These are phyloP conservation scores for Curvularia sp. DNA, from an alignment of 2,329 filamentous ascomycete genomes.

Conservation along the genomic window DNA sequence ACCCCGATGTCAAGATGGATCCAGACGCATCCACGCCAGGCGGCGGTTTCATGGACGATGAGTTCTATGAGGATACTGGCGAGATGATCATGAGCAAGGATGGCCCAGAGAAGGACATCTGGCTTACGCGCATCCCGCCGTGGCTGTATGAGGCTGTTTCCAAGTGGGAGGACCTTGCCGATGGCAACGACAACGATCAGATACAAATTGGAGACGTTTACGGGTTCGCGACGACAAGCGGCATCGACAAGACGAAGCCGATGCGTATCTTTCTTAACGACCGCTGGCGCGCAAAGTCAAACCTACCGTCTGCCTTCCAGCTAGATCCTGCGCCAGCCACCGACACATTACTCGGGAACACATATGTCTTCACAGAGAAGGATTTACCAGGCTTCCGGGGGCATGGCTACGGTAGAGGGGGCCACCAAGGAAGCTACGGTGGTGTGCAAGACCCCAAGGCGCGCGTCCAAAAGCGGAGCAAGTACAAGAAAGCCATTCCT, in stretches of 20 bases:
- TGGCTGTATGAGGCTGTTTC: slow-evolving; percentile 51
- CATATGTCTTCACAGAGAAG: slow-evolving; percentile 92
- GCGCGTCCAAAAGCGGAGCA: slow-evolving; percentile 45
- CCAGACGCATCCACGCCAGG: slow-evolving; percentile 34
- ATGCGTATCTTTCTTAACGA: slow-evolving; percentile 73
- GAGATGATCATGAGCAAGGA: slow-evolving; percentile 49
- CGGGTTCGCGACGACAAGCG: slow-evolving; percentile 37
- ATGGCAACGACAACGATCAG: slow-evolving; percentile 49
- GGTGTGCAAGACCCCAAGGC: slow-evolving; percentile 43
- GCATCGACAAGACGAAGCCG: slow-evolving; percentile 50
- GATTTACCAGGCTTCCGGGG: slow-evolving; percentile 78
- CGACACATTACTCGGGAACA: slow-evolving; percentile 74
- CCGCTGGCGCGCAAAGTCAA: slow-evolving; percentile 70
- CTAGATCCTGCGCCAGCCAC: slow-evolving; percentile 67
- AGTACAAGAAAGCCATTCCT: slow-evolving; percentile 48
- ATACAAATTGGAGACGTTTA: slow-evolving; percentile 49
- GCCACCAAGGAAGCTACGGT: slow-evolving; percentile 30
- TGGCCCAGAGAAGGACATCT: slow-evolving; percentile 41
- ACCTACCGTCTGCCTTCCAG: slow-evolving; percentile 87
- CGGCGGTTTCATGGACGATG: slow-evolving; percentile 50
- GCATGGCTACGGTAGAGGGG: slow-evolving; percentile 32
- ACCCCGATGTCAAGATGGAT: slow-evolving; percentile 50
- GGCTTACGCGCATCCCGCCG: slow-evolving; percentile 50
- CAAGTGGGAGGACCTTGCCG: slow-evolving; percentile 46
- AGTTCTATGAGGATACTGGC: slow-evolving; percentile 55